phyloP scores from a whole-genome alignment of 768 basidiomycete species.

The Trametes punicea region DNA sequence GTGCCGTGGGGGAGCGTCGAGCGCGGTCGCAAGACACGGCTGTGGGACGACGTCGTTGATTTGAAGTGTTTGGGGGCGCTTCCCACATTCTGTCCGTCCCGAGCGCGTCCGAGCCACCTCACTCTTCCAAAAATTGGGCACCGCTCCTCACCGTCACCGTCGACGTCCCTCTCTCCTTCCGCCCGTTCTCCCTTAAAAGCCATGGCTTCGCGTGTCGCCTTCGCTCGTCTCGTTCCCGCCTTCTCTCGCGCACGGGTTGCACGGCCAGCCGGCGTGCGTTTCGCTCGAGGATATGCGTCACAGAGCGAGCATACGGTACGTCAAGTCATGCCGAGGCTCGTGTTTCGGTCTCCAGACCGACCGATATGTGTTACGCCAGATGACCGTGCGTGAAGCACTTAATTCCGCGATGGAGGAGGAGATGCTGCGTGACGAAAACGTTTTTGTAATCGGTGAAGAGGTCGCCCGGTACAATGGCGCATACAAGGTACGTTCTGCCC shows the following conservation, averaged over 20 bases:
- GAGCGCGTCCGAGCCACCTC: conserved; percentile 25
- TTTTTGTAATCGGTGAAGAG: conserved; percentile 96
- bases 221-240: conserved; percentile 61
- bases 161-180: conserved; percentile 29
- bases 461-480: conserved; percentile 98
- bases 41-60: conserved; percentile 9
- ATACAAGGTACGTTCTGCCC: conserved; percentile 67
- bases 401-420: conserved; percentile 99
- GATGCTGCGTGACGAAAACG: conserved; percentile 92
- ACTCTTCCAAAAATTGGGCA: conserved; percentile 22
- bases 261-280: conserved; percentile 43
- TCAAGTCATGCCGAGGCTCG: conserved; percentile 14
- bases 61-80: conserved; percentile 12
- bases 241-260: conserved; percentile 41
- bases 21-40: conserved; percentile 3
- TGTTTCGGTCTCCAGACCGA: conserved; percentile 13
- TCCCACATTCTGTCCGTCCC: conserved; percentile 18
- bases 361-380: conserved; percentile 42
- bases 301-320: conserved; percentile 48
- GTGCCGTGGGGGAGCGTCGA: conserved; percentile 2
- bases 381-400: conserved; percentile 98
- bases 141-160: conserved; percentile 18
- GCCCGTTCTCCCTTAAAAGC: conserved; percentile 27
- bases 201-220: conserved; percentile 63
- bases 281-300: conserved; percentile 63